A percentile compares a stretch with the other conserved stretches of the same genome.
Evolutionary conservation across 495 filamentous ascomycete genomes (phyloP).

Genomic region (Neurospora sp.): DNA sequence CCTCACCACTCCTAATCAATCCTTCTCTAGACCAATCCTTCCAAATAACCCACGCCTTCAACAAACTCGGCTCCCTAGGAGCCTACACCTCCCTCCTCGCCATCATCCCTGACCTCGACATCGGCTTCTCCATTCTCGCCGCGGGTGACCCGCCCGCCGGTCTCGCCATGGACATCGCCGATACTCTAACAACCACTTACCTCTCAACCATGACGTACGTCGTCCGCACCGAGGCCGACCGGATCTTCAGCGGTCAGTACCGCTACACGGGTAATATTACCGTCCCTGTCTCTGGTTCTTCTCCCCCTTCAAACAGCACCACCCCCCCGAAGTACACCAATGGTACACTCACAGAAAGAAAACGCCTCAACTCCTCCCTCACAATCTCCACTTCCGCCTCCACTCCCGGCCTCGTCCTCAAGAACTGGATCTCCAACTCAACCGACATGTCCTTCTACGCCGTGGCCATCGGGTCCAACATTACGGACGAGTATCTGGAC

Average conservation of each 20-base stretch:
- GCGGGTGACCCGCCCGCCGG: constrained; percentile 29
- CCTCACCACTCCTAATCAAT: background rate
- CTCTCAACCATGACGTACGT: constrained; percentile 26
- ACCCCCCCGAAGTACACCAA: background rate
- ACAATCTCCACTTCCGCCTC: constrained; percentile 25
- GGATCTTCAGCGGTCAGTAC: constrained; percentile 29
- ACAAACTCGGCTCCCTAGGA: constrained; percentile 43
- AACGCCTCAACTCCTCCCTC: constrained; percentile 28
- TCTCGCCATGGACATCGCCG: constrained; percentile 24
- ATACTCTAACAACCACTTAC: constrained; percentile 23
- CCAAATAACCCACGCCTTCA: constrained; percentile 37
- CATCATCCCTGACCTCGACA: constrained; percentile 43
- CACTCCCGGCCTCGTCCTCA: constrained; percentile 33
- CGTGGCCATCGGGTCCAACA: constrained; percentile 20
- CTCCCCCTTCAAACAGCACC: background rate
- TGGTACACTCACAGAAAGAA: constrained; percentile 1
- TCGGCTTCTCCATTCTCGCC: constrained; percentile 41
- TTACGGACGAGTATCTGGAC: constrained; percentile 17
- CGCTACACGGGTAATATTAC: background rate
- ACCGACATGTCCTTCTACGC: constrained; percentile 29
- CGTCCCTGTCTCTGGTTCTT: background rate
- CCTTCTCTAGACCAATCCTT: constrained; percentile 15
- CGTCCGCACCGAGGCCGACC: constrained; percentile 26
- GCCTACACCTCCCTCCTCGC: constrained; percentile 37
- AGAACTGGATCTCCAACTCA: constrained; percentile 39